phyloP scores from a whole-genome alignment of 2,329 filamentous ascomycete species.

The Epichloe hybrida region DNA sequence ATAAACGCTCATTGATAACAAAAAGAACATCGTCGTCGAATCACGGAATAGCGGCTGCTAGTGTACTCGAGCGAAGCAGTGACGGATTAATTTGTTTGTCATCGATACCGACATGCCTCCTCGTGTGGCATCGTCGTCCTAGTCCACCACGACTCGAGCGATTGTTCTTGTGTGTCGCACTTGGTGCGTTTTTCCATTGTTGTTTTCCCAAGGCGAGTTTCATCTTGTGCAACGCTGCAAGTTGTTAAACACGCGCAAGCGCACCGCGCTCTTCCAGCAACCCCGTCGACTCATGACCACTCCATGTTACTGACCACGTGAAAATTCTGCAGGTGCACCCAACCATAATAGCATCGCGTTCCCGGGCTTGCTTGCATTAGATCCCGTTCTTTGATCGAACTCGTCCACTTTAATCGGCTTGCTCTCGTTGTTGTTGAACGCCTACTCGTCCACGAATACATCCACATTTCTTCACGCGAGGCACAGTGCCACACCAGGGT shows the following conservation, averaged over 20 bases:
- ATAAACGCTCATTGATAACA: neutral
- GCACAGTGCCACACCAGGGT: no score
- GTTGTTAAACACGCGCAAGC: neutral
- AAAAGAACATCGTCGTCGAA: neutral
- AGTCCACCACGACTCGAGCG: neutral
- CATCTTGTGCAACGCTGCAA: neutral
- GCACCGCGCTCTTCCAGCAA: neutral
- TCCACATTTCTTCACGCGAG: no score
- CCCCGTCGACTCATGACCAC: neutral
- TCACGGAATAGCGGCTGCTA: neutral
- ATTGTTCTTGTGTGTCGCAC: neutral
- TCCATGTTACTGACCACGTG: neutral
- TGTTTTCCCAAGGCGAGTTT: neutral
- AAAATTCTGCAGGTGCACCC: neutral
- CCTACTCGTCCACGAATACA: neutral
- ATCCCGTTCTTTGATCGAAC: neutral
- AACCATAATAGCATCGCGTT: neutral
- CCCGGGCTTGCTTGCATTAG: neutral
- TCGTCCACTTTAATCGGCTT: no score
- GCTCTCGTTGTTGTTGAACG: neutral
- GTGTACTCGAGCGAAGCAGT: neutral
- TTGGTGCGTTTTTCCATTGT: neutral
- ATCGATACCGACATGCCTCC: slow-evolving; percentile 4
- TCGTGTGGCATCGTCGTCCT: neutral
- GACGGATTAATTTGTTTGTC: neutral